Evolutionary conservation across 495 filamentous ascomycete species (phyloP), one percentile per base, ranked within the genome.

Genomic region (Penicillium maclennaniae): DNA sequence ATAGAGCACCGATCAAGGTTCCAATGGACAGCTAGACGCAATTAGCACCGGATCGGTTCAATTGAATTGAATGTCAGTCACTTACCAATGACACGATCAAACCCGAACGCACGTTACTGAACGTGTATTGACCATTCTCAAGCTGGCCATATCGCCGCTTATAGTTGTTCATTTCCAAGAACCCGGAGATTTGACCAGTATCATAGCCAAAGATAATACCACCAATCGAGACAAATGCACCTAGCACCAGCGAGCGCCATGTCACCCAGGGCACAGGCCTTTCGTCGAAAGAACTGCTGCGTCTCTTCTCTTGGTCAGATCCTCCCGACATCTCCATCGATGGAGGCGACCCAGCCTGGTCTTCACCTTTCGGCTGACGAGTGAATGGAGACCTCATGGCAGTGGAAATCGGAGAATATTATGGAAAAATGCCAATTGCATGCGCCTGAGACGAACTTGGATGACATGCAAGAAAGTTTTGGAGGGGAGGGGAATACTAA

Each of bases 1-100:
- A 58, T 15, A 88, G 68, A 36, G 87, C 81, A 39, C 86, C 87
- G 36, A 86, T 60, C n/a, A 89, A 63, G 5, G 82, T 84, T 38
- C 86, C 86, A 41, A 83, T 80, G 1, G 81, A 80, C 12, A 87
- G 71, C 64, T 67, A 28, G 1, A 42, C 17, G 21, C 19, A 17
- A 23, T 57, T 42, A 55, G 42, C 14, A 15, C 26, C n/a, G 1
- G 14, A 43, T 27, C 4, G 17, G 12, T 15, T 43, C 16, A 36
- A 46, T 38, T 37, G 16, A 16, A 15, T n/a, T n/a, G 26, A 7
- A n/a, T n/a, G n/a, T 12, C 16, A 3, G 36, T 27, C 14, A 64
- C 66, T 42, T 55, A 69, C 70, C 57, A 83, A 44, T 17, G 56
- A 73, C 47, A 82, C 79, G 62, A 83, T 79, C 50, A 82, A 59